A percentile compares a stretch with the other conserved stretches of the same genome.
Evolutionary conservation across 352 stramenopile species (phyloP).

Genomic region (Peronospora destructor): DNA sequence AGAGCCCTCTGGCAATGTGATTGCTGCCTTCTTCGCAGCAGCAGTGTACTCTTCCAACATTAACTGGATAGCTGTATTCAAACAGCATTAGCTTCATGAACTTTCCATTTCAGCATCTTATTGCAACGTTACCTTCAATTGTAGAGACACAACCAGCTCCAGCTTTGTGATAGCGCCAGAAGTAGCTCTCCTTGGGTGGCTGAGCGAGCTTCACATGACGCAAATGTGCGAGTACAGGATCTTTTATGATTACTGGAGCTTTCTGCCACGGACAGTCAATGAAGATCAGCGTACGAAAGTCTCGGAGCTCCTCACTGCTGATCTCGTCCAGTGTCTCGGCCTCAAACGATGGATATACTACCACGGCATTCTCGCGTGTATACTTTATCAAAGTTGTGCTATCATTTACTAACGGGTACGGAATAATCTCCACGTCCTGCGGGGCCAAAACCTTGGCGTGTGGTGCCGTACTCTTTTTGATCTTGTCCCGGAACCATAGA

Average conservation of each 20-base stretch:
- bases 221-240: constrained; percentile 46
- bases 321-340: constrained; percentile 61
- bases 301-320: constrained; percentile 43
- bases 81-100: too few species aligned
- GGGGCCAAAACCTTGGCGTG: constrained; percentile 76
- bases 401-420: constrained; percentile 32
- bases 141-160: constrained; percentile 82
- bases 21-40: constrained; percentile 29
- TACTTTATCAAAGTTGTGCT: constrained; percentile 32
- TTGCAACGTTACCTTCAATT: constrained; percentile 64
- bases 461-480: constrained; percentile 85
- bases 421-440: constrained; percentile 64
- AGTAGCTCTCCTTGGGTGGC: constrained; percentile 75
- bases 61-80: constrained; percentile 57
- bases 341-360: constrained; percentile 77
- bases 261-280: constrained; percentile 87
- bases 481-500: constrained; percentile 85
- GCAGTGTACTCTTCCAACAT: constrained; percentile 73
- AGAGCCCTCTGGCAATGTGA: constrained; percentile 29
- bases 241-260: constrained; percentile 59
- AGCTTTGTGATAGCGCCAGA: constrained; percentile 84
- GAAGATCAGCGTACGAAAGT: constrained; percentile 69
- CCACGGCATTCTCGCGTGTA: constrained; percentile 49
- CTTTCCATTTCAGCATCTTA: too few species aligned
- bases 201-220: constrained; percentile 74